These are phyloP conservation scores for Trichoderma sp. DNA, from an alignment of 2,329 filamentous ascomycete genomes.

Conservation along the genomic window DNA sequence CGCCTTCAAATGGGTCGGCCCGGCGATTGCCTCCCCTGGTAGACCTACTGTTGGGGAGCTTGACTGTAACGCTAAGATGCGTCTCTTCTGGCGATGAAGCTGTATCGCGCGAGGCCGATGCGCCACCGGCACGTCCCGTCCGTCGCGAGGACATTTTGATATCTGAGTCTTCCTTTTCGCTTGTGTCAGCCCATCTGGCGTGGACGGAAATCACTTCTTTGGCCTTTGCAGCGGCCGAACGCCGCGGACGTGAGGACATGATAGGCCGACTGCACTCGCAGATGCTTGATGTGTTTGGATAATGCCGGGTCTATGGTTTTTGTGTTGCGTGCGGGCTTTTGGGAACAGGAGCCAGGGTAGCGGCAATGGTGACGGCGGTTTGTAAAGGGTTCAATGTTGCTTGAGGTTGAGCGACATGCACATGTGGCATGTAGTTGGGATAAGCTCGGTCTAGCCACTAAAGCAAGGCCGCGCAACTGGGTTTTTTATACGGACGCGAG, in stretches of 20 bases:
- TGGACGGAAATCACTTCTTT: conserved; percentile 44
- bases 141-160: conserved; percentile 52
- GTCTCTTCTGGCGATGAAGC: conserved; percentile 47
- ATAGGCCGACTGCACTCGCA: conserved; percentile 18
- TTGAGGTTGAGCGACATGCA: conserved; percentile 5
- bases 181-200: conserved; percentile 42
- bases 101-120: conserved; percentile 44
- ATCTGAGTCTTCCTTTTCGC: conserved; percentile 36
- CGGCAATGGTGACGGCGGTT: background rate
- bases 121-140: conserved; percentile 46
- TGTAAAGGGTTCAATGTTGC: background rate
- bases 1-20: conserved; percentile 42
- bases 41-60: conserved; percentile 50
- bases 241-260: conserved; percentile 50
- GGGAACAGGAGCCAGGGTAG: background rate
- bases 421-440: conserved; percentile 12
- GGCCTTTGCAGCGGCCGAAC: conserved; percentile 44
- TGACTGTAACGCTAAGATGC: conserved; percentile 48
- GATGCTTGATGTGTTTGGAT: background rate
- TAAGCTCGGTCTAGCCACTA: conserved; percentile 17
- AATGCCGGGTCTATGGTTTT: background rate
- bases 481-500: conserved; percentile 5
- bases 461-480: conserved; percentile 8
- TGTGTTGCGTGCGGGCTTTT: background rate
- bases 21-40: conserved; percentile 41